Evolutionary conservation across 495 filamentous ascomycete species (phyloP), one percentile per base, ranked within the genome.

Genomic region (Talaromyces liani): DNA sequence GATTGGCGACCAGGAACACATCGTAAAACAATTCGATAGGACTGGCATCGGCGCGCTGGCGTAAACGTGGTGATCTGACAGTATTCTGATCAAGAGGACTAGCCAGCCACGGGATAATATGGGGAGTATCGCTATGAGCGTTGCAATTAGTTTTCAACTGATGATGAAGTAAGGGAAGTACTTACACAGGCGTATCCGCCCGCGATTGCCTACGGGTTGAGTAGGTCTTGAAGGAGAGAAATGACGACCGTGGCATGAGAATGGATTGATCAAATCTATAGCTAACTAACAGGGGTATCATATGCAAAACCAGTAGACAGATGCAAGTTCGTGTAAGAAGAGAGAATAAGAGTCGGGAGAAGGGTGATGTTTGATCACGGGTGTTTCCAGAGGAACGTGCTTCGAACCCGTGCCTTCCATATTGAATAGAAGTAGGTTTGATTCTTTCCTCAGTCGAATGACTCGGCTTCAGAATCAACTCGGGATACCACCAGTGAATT

Each of bases 1-100:
- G 71, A 66, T 88, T 88, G 54, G 87, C 85, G 20, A 88, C 87
- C 65, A 89, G 86, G 72, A 88, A 89, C 5, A 89, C 74, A 69
- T 89, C 87, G 66, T 83, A 88, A 72, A 89, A 89, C n/a, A 88
- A 73, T 65, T 89, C 82, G 47, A 82, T 79, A 7, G 78, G 75
- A 3, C 73, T 84, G 7, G 84, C 80, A 67, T 87, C 84, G 7
- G 67, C 65, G 61, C 73, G 72, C 12, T 71, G 69, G 41, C 71
- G 71, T 6, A 78, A 68, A 51, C 66, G 73, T 25, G 71, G 67
- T 29, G 62, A 60, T 22, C 65, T 61, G 22, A 63, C 66, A 24
- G 64, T 64, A 47, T 65, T 67, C 39, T 68, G 67, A 39, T 73
- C 69, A 62, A 79, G 67, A 18, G 75, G 75, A 25, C 65, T 71